phyloP scores from a whole-genome alignment of 352 stramenopile species.

The Plasmopara viticola region DNA sequence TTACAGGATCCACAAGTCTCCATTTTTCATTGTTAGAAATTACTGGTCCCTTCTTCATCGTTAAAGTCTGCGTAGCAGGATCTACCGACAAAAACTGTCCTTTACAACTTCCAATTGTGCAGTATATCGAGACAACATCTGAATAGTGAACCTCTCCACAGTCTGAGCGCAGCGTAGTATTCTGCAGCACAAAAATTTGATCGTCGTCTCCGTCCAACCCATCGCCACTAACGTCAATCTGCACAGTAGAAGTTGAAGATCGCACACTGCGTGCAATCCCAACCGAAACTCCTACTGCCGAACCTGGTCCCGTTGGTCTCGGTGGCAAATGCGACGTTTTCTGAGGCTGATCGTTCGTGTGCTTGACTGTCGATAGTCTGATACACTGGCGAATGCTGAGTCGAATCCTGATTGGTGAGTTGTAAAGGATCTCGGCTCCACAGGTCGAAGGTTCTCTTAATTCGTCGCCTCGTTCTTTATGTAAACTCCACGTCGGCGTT shows the following conservation, averaged over 20 bases:
- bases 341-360: constrained; percentile 4
- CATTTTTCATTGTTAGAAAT: constrained; percentile 81
- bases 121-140: constrained; percentile 74
- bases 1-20: constrained; percentile 53
- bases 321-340: constrained; percentile 22
- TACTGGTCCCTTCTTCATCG: constrained; percentile 64
- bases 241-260: constrained; percentile 8
- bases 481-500: constrained; percentile 10
- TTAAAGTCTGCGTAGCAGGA: constrained; percentile 43
- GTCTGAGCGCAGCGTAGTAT: constrained; percentile 61
- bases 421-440: constrained; percentile 66
- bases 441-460: constrained; percentile 51
- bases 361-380: constrained; percentile 34
- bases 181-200: constrained; percentile 76
- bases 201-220: constrained; percentile 64
- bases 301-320: constrained; percentile 11
- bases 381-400: constrained; percentile 69
- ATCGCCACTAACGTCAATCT: constrained; percentile 55
- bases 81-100: constrained; percentile 74
- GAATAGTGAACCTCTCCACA: constrained; percentile 66
- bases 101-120: constrained; percentile 53
- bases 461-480: constrained; percentile 33
- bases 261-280: constrained; percentile 20
- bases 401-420: constrained; percentile 56
- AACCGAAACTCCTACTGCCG: constrained; percentile 5